These are phyloP conservation scores for Boletellus deceptivus DNA, from an alignment of 1,284 basidiomycete genomes.

Conservation along the genomic window DNA sequence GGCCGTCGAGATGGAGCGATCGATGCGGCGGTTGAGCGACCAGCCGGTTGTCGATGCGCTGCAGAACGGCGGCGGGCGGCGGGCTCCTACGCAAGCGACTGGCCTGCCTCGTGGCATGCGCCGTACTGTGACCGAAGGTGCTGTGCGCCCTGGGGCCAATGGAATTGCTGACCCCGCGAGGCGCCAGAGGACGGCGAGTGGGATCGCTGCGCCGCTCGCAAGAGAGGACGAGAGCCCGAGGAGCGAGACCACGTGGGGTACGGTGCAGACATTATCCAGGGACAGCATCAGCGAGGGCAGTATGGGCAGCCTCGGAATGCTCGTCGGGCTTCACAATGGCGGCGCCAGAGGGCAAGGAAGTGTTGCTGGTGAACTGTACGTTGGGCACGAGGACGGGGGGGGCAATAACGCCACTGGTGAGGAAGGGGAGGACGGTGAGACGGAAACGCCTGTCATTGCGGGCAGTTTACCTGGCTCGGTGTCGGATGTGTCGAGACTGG, in stretches of 20 bases:
- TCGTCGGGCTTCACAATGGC: slow-evolving; percentile 33
- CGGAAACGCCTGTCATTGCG: slow-evolving; percentile 18
- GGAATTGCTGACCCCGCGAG: slow-evolving; percentile 7
- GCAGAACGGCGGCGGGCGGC: slow-evolving; percentile 15
- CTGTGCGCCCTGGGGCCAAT: slow-evolving; percentile 5
- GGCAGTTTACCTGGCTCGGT: slow-evolving; percentile 20
- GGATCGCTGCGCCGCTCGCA: slow-evolving; percentile 12
- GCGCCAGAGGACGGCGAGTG: slow-evolving; percentile 8
- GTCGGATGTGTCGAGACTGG: slow-evolving; percentile 25
- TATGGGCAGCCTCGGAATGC: slow-evolving; percentile 28
- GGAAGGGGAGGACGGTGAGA: slow-evolving; percentile 16
- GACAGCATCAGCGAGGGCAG: slow-evolving; percentile 23
- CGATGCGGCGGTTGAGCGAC: slow-evolving; percentile 13
- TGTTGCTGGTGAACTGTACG: slow-evolving; percentile 13
- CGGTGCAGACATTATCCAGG: slow-evolving; percentile 25
- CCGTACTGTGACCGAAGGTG: slow-evolving; percentile 21
- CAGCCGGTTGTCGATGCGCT: slow-evolving; percentile 10
- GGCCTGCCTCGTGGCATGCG: slow-evolving; percentile 19
- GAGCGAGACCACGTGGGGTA: slow-evolving; percentile 35
- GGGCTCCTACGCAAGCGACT: slow-evolving; percentile 16
- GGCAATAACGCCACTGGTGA: slow-evolving; percentile 13
- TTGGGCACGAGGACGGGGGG: slow-evolving; percentile 14
- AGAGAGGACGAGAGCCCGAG: slow-evolving; percentile 28
- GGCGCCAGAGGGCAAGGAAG: slow-evolving; percentile 26
- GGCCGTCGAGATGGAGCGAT: slow-evolving; percentile 20